Base-by-base conservation (phyloP, 805 yeast species). In the Sugiyamaella smithiae region DNA sequence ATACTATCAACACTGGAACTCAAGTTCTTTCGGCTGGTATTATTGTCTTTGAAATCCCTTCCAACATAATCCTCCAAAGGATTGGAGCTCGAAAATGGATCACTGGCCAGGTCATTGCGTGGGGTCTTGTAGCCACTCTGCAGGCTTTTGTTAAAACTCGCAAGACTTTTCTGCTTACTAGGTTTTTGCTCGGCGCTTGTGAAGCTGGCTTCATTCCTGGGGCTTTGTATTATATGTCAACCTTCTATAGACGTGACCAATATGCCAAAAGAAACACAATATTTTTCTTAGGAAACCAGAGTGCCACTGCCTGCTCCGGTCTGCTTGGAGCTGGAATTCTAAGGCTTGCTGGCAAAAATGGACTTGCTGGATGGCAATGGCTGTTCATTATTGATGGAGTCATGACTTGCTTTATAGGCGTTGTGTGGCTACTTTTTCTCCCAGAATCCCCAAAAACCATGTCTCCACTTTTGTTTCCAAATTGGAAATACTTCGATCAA, bases 291-390 rank as follows among this genome's bases (percentile, higher is more conserved):
- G 74, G 74, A 20, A 73, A 77, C 16, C 67, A 75, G 32, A 63
- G 73, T 53, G 76, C 80, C 1, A 78, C 78, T 48, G 79, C 77
- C 26, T 77, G 77, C 38, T 68, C 74, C 20, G 80, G 80, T 37
- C 71, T 76, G n/a, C 66, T 76, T 55, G 78, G 77, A 1, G 73
- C 71, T 45, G 73, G 68, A 46, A 71, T 76, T 41, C 53, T 57
- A 33, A 62, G 68, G 49, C 72, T 76, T 53, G 69, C 71, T 41
- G 65, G 65, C 5, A 49, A 43, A 3, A 67, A 67, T 45, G 77
- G 77, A 52, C 38, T 72, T 35, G 57, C 57, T 3, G 65, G 76
- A 11, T 76, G 80, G 81, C 67, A 70, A 57, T 76, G 79, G 77
- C 61, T 76, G 40, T 76, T 75, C 54, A 67, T 76, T 45, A 66